Conservation (phyloP, 129 eudicot species). For the Pseudognaphalium luteoalbum region DNA sequence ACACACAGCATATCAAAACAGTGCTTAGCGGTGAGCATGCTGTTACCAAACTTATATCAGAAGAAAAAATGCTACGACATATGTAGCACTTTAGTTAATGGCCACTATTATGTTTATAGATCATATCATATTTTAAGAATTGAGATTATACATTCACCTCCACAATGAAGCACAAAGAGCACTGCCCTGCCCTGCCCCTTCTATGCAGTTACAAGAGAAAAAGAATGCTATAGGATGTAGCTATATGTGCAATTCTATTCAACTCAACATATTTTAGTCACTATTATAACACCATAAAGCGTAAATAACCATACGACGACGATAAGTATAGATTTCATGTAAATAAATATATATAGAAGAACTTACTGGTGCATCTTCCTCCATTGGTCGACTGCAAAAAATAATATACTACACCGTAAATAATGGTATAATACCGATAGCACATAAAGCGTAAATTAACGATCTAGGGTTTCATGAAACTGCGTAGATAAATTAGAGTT, state of each 20-base stretch:
- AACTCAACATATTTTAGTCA: background rate
- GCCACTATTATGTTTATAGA: background rate
- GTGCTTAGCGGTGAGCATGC: background rate
- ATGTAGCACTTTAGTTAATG: background rate
- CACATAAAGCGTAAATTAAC: background rate
- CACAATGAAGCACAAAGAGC: background rate
- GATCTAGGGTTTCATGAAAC: background rate
- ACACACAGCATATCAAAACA: background rate
- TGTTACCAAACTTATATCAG: background rate
- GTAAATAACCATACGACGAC: background rate
- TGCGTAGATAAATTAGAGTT: background rate
- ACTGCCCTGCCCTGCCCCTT: background rate
- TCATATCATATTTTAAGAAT: too few species aligned
- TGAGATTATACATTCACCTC: background rate
- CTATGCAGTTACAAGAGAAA: background rate
- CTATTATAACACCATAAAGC: background rate
- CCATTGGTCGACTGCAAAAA: slow-evolving; percentile 77
- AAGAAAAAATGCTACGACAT: background rate
- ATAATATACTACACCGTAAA: slow-evolving; percentile 1
- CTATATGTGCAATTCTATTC: background rate
- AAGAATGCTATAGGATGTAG: background rate
- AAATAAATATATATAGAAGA: background rate
- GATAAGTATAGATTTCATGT: background rate
- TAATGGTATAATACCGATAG: background rate
- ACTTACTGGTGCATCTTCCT: slow-evolving; percentile 80